A percentile compares a stretch with the other conserved stretches of the same genome.
These are phyloP conservation scores for Penicillium frequentans DNA, from an alignment of 2,329 filamentous ascomycete genomes.

Conservation along the genomic window DNA sequence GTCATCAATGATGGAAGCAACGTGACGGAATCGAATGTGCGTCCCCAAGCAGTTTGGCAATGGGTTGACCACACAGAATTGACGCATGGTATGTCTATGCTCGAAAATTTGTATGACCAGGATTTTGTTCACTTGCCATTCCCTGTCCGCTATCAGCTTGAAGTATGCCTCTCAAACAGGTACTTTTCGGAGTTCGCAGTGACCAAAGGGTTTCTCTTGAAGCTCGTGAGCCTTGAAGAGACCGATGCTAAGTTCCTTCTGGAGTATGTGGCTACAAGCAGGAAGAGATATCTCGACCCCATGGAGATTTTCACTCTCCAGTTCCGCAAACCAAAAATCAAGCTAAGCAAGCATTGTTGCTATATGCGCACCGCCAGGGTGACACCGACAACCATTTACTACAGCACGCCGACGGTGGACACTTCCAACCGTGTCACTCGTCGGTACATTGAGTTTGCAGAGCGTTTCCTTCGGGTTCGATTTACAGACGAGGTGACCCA, in stretches of 20 bases:
- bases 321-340: conserved; percentile 46
- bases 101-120: conserved; percentile 35
- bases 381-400: conserved; percentile 81
- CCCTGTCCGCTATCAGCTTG: conserved; percentile 80
- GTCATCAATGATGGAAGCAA: conserved; percentile 44
- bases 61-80: conserved; percentile 39
- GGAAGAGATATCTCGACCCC: conserved; percentile 64
- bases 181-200: conserved; percentile 76
- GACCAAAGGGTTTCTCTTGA: conserved; percentile 63
- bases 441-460: conserved; percentile 64
- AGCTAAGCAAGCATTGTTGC: conserved; percentile 70
- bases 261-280: conserved; percentile 70
- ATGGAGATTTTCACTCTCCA: conserved; percentile 67
- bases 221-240: conserved; percentile 55
- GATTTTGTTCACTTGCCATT: conserved; percentile 58
- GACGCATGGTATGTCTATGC: conserved; percentile 16
- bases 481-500: conserved; percentile 78
- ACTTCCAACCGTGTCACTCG: conserved; percentile 85
- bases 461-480: conserved; percentile 84
- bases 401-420: conserved; percentile 75
- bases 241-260: conserved; percentile 65
- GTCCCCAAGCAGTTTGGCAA: conserved; percentile 35
- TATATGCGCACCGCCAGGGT: conserved; percentile 74
- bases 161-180: conserved; percentile 84
- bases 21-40: conserved; percentile 40